Evolutionary conservation across 2,329 filamentous ascomycete genomes (phyloP), one percentile per base, ranked within the genome.

Genomic region (Pezizomycotina sp.): DNA sequence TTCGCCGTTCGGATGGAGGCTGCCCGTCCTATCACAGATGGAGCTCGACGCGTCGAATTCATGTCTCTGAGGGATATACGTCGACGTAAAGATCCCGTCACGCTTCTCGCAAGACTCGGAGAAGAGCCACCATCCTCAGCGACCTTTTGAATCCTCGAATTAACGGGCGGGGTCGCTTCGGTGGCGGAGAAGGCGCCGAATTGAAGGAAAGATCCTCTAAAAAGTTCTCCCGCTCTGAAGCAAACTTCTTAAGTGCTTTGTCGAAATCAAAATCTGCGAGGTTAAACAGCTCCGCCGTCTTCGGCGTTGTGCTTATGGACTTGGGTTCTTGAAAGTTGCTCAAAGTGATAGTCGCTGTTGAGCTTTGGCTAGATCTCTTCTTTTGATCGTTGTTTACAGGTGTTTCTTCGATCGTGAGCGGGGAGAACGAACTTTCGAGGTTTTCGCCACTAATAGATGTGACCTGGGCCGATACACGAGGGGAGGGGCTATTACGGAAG

Each of bases 61-160:
- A 95, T 91, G 52, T 93, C 89, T 50, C 76, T 71, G 57, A 86
- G 82, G 51, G 86, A 92, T 59, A 98, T 78, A 52, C 89, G 81
- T 56, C 89, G 74, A 46, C 86, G 72, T 51, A 98, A 78, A 10
- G 50, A 52, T 18, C 43, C 37, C n/a, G n/a, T n/a, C n/a, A n/a
- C 34, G 41, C 45, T 39, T 49, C 51, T 42, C 38, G 47, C 27
- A 38, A 45, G 23, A 34, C 36, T 62, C 46, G 60, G 58, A 21
- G 54, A 52, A 10, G 57, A 56, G 22, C 61, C 62, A 46, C 92
- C 83, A 26, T 84, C 78, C 19, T 71, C 70, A 48, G 74, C 74
- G 51, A 93, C 79, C 50, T 80, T 77, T 56, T 91, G 80, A 3
- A 84, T 72, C 49, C 79, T 73, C 20, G 82, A 74, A 49, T 81